phyloP scores from a whole-genome alignment of 441 rosid species.

The Arabidopsis hybrid region DNA sequence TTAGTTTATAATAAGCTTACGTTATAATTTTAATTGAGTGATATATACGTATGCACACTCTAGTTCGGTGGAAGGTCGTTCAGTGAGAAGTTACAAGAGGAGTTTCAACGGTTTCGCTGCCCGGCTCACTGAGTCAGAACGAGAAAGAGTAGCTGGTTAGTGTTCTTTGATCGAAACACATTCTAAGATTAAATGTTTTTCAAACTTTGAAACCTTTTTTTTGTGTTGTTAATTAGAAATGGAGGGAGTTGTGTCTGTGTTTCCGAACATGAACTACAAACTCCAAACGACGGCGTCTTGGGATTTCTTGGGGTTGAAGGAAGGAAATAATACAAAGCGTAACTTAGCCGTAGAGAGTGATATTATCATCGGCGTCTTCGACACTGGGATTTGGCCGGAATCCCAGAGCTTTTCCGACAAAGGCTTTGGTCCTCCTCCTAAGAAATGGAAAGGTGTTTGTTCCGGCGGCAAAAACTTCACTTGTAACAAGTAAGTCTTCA shows the following conservation, averaged over 20 bases:
- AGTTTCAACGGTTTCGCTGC: slow-evolving; percentile 43
- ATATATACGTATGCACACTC: background rate
- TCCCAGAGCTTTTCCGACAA: no score
- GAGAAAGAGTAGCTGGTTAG: slow-evolving; percentile 26
- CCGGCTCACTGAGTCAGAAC: slow-evolving; percentile 25
- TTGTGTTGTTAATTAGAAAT: slow-evolving; percentile 12
- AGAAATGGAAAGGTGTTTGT: no score
- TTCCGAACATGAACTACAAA: slow-evolving; percentile 26
- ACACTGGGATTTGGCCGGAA: no score
- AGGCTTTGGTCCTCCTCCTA: no score
- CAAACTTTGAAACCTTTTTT: background rate
- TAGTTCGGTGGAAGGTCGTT: slow-evolving; percentile 31
- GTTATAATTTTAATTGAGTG: no score
- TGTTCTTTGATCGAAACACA: background rate
- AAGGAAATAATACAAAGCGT: slow-evolving; percentile 17
- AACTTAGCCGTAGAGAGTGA: no score
- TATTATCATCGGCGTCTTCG: no score
- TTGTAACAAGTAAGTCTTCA: no score
- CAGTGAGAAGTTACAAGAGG: slow-evolving; percentile 59
- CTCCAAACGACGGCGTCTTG: slow-evolving; percentile 25
- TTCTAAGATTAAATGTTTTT: background rate
- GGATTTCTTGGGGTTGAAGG: slow-evolving; percentile 36
- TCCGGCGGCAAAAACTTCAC: no score
- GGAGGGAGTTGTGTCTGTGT: slow-evolving; percentile 41
- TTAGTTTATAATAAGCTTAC: background rate